Base-by-base conservation (phyloP, 2,329 filamentous ascomycete genomes). In the Aureobasidium sp. region DNA sequence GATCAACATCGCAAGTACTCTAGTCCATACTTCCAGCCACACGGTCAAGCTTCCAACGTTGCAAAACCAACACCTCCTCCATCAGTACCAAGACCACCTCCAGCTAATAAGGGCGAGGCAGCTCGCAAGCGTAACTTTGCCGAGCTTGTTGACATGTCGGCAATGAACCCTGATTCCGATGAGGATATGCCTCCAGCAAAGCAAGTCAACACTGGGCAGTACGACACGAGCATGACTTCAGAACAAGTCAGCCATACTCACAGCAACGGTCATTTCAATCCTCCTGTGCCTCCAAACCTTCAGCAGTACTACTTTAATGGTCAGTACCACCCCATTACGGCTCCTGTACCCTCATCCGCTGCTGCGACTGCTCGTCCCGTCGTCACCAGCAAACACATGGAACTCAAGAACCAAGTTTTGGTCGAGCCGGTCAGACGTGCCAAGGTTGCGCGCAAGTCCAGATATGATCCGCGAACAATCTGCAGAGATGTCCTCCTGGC, bases 401-500 rank as follows among this genome's bases (percentile, higher is more conserved):
- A 62, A 35, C 42, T 68, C 40, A 75, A 50, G 67, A 69, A 65
- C 55, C 68, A 63, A 61, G 70, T 68, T 65, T 64, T 74, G 3
- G 76, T 79, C 4, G 73, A 79, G 63, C 73, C 74, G 0, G 67
- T 85, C 17, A 74, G 77, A 63, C 73, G 71, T 51, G 75, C 75
- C 55, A 75, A 77, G 38, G 78, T 78, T 9, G 69, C 76, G 5
- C 72, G 75, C 27, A 80, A 79, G 62, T 75, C 75, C 6, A 75
- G 71, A 17, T 88, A 88, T 67, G 78, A 87, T 66, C 77, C 80
- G 1, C 76, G 78, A 46, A 87, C 83, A 0, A 84, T 88, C 62
- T 84, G 84, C 4, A 74, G 83, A 54, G 84, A 87, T 67, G 77
- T 88, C 7, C 73, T 88, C 11, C 78, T 87, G 53, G 81, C 83